These are phyloP conservation scores for Penicillium sp. DNA, from an alignment of 2,329 filamentous ascomycete genomes.

Conservation along the genomic window DNA sequence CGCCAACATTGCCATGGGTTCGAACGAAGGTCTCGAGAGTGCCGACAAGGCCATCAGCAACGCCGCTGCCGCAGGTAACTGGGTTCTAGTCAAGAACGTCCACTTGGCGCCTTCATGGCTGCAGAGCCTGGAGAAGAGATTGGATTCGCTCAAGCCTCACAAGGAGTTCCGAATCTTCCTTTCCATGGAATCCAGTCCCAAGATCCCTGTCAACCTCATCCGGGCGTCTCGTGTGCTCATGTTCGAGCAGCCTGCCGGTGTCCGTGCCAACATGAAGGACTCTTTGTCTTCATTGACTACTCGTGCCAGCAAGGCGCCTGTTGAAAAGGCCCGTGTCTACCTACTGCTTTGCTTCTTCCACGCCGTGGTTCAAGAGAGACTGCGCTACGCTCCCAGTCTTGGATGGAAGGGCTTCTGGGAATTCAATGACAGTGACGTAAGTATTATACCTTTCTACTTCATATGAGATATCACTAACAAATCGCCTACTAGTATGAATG, in stretches of 20 bases:
- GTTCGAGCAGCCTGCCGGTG: slow-evolving; percentile 96
- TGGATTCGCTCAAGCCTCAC: slow-evolving; percentile 93
- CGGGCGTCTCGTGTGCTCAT: slow-evolving; percentile 91
- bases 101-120: slow-evolving; percentile 95
- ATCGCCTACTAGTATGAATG: slow-evolving; percentile 75
- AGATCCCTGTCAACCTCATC: slow-evolving; percentile 94
- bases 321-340: slow-evolving; percentile 88
- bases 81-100: slow-evolving; percentile 99
- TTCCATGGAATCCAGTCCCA: slow-evolving; percentile 95
- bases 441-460: slow-evolving; percentile 40
- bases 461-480: slow-evolving; percentile 17
- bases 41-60: slow-evolving; percentile 95
- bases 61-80: slow-evolving; percentile 86
- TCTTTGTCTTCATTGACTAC: slow-evolving; percentile 81
- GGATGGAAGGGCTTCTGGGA: slow-evolving; percentile 99
- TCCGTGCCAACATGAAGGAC: slow-evolving; percentile 98
- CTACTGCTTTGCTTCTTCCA: slow-evolving; percentile 91
- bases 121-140: slow-evolving; percentile 93
- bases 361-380: slow-evolving; percentile 89
- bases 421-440: slow-evolving; percentile 98
- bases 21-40: slow-evolving; percentile 86
- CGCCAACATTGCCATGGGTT: slow-evolving; percentile 98
- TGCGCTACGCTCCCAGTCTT: slow-evolving; percentile 88
- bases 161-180: slow-evolving; percentile 91
- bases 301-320: slow-evolving; percentile 75